Evolutionary conservation across 2,329 filamentous ascomycete genomes (phyloP), one percentile per base, ranked within the genome.

Genomic region (Ilyonectria sp.): DNA sequence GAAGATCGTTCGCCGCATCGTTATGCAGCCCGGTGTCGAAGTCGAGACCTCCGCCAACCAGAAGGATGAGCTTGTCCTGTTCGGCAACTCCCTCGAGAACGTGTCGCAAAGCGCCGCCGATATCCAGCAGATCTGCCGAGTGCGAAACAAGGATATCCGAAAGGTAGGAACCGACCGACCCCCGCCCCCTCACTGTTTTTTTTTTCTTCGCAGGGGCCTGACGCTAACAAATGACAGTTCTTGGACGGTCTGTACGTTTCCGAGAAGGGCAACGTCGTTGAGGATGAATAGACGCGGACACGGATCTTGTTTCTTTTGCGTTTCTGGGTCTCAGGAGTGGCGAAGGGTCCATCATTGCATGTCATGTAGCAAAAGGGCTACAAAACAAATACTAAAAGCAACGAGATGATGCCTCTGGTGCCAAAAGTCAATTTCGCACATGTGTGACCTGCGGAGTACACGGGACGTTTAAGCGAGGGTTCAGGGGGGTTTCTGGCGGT

Each of bases 81-180:
- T 83, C 77, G 96, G 96, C 81, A 99, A 98, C 93, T 97, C 93
- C 72, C 90, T 99, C 79, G 97, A 99, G 90, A 91, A 91, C 83
- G 96, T 99, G 76, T 99, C 96, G 81, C 96, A 99, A 89, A 94
- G 92, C 82, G 96, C 96, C 77, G 96, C 96, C 86, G 96, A 99
- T 85, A 98, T 99, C 85, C 96, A 99, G 90, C 96, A 99, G 88
- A 95, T 96, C 87, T 99, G 96, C 94, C 91, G 91, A 87, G 96
- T 99, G 86, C 92, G 94, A 86, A 99, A 99, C 94, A 99, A 99
- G 94, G 96, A 99, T 97, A 99, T 99, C 90, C 94, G 97, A 89
- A 98, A 98, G 93, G 93, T 94, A 82, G 77, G 86, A 40, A 43
- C 47, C 35, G 44, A 13, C 53, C 13, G 19, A 29, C 9, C 55